Percentiles rank a stretch among this genome's conserved stretches.
phyloP scores from a whole-genome alignment of 306 rosid genomes.

The Cicer bijugum region DNA sequence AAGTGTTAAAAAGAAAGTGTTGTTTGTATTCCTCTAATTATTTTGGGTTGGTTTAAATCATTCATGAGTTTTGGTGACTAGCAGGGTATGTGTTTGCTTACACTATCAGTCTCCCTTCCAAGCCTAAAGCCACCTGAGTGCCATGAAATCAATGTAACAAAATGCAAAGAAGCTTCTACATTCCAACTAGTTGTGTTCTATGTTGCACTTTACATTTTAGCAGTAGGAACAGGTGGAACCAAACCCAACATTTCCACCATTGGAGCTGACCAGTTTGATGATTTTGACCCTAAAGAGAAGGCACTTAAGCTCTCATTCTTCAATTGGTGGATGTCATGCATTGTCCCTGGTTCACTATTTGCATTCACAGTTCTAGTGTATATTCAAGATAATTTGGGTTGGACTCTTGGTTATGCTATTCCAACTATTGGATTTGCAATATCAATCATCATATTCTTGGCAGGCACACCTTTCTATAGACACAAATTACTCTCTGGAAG shows the following conservation, averaged over 20 bases:
- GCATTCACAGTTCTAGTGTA: conserved; percentile 72
- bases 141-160: conserved; percentile 30
- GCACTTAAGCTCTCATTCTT: conserved; percentile 78
- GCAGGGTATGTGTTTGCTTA: conserved; percentile 57
- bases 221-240: conserved; percentile 88
- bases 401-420: conserved; percentile 84
- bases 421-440: conserved; percentile 75
- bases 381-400: conserved; percentile 74
- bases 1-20: too few relatives aligned
- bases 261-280: conserved; percentile 93
- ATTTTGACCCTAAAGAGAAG: conserved; percentile 74
- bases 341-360: conserved; percentile 79
- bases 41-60: background rate
- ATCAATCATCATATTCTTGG: conserved; percentile 63
- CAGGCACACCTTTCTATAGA: conserved; percentile 71
- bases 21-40: background rate
- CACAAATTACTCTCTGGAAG: conserved; percentile 74
- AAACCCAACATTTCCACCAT: conserved; percentile 93
- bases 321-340: conserved; percentile 95
- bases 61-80: conserved; percentile 1
- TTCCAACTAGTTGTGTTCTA: conserved; percentile 51
- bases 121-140: conserved; percentile 56
- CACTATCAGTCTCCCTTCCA: conserved; percentile 54
- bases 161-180: conserved; percentile 50
- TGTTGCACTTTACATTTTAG: conserved; percentile 65